Evolutionary conservation across 2,329 filamentous ascomycete genomes (phyloP).

Genomic region (Fusarium newnesense): DNA sequence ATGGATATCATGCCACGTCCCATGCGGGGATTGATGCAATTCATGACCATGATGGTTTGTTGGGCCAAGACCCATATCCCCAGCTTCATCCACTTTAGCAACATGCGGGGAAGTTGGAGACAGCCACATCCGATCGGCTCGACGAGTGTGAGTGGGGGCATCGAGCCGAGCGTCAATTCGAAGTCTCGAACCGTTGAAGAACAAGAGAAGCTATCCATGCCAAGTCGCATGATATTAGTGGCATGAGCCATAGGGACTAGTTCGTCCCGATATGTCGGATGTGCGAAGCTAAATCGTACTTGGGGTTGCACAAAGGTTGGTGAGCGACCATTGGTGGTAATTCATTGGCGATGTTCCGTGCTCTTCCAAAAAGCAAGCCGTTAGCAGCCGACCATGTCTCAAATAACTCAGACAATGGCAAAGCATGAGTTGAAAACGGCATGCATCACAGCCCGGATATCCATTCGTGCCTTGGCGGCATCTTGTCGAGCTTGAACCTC

Average conservation of each 20-base stretch:
- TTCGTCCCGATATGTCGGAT: background rate
- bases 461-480: conserved; percentile 51
- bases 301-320: background rate
- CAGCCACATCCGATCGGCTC: conserved; percentile 42
- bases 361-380: background rate
- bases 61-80: conserved; percentile 1
- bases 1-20: conserved; percentile 30
- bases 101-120: conserved; percentile 44
- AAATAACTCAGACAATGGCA: conserved; percentile 56
- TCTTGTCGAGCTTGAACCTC: conserved; percentile 59
- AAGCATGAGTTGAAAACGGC: conserved; percentile 62
- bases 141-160: conserved; percentile 41
- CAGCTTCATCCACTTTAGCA: conserved; percentile 20
- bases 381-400: background rate
- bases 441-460: conserved; percentile 59
- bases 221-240: conserved; percentile 16
- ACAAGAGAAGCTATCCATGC: background rate
- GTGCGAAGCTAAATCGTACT: background rate
- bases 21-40: background rate
- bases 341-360: background rate
- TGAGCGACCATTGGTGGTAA: background rate
- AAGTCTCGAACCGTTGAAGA: background rate
- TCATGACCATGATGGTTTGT: conserved; percentile 7
- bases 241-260: conserved; percentile 5
- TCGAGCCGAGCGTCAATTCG: conserved; percentile 35